Base-by-base conservation (phyloP, 78 protist genomes). In the Speleostelium caveatum region DNA sequence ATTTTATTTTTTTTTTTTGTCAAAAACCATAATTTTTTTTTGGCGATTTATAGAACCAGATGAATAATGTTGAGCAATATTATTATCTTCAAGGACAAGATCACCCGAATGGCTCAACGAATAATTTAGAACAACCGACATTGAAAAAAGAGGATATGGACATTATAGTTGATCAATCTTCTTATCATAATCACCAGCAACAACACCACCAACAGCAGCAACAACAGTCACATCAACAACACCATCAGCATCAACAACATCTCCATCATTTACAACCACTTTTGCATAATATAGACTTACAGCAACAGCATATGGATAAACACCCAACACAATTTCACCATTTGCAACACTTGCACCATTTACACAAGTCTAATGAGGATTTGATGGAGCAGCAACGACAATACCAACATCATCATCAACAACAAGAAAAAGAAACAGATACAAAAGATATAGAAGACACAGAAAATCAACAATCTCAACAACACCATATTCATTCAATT, bases 11-110 rank as follows among this genome's bases (percentile, higher is more conserved):
- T 32, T 61, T 32, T 61, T 32, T 26, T 61, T 61, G 12, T 26
- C 22, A 30, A 30, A 26, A 61, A 32, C 24, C 68, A 49, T n/a
- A 45, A 58, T 58, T 58, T 4, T 58, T 58, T 58, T 58, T 14
- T 14, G 10, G 6, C 10, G 10, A 45, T 45, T 58, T 4, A 19
- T 58, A 71, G 77, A 71, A 71, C 32, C 77, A 71, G 51, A 71
- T 71, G 77, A 71, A 22, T 58, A 58, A 71, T 71, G 77, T 71
- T 71, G 75, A 68, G 24, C 75, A 68, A 68, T 68, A 41, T 41
- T 68, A 68, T 41, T 68, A 33, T 26, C 14, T 68, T 14, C 22
- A 39, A 22, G 36, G 32, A 26, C 59, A 68, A 68, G 58, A 68
- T 36, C 51, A 35, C 26, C 41, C 75, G 26, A 36, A 68, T 30